Conservation (phyloP, 257 asterid genomes). For the Linaria vulgaris region DNA sequence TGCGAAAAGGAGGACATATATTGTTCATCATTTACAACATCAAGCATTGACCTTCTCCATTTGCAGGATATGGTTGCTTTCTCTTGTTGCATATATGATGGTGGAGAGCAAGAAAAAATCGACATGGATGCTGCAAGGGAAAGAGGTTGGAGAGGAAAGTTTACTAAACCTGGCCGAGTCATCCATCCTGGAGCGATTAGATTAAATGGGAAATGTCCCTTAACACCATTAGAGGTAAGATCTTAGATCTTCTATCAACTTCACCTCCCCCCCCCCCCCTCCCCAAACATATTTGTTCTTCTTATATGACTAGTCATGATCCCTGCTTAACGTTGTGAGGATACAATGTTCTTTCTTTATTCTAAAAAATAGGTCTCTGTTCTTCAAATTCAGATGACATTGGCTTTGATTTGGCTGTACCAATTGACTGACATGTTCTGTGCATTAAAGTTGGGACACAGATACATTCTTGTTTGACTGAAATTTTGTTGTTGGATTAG, state of each 20-base stretch:
- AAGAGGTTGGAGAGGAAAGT: conserved; percentile 98
- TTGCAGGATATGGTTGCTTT: conserved; percentile 98
- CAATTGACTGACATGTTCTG: no score
- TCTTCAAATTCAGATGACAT: no score
- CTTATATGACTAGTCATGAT: neutral
- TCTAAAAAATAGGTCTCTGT: neutral
- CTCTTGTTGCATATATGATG: conserved; percentile 96
- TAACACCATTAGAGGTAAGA: conserved; percentile 91
- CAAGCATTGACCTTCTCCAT: conserved; percentile 28
- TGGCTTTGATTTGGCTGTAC: no score
- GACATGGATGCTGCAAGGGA: conserved; percentile 99
- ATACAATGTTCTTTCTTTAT: neutral
- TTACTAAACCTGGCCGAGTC: conserved; percentile 87
- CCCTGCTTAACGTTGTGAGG: neutral
- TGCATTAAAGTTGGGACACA: no score
- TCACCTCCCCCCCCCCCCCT: neutral
- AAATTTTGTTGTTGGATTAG: no score
- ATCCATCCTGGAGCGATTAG: conserved; percentile 88
- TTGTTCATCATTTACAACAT: conserved; percentile 17
- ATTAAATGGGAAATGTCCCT: conserved; percentile 89
- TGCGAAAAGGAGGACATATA: conserved; percentile 20
- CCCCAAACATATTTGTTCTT: neutral
- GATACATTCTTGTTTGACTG: no score
- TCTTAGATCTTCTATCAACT: neutral
- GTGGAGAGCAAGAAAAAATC: conserved; percentile 73